Conservation (phyloP, 129 eudicot genomes). For the Artemisia annua region DNA sequence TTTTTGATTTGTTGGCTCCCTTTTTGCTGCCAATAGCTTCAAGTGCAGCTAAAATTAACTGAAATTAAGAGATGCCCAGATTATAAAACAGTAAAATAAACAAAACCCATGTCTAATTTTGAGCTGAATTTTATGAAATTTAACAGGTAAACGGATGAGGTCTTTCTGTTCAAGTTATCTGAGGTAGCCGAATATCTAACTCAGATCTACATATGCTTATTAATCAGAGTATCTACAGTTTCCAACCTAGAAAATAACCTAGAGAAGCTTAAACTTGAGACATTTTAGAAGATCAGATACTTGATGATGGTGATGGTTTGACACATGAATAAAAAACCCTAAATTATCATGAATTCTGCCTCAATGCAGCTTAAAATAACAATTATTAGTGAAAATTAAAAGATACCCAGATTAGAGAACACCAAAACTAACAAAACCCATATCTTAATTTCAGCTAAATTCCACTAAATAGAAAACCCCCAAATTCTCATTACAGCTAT, state of each 20-base stretch:
- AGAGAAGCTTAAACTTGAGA: background rate
- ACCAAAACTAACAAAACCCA: too few relatives aligned
- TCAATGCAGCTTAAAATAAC: too few relatives aligned
- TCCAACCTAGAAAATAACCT: too few relatives aligned
- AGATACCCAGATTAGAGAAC: too few relatives aligned
- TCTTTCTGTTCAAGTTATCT: too few relatives aligned
- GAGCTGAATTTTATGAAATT: too few relatives aligned
- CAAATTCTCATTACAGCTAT: background rate
- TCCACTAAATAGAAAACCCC: background rate
- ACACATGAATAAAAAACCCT: background rate
- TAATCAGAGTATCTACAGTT: too few relatives aligned
- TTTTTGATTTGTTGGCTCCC: constrained; percentile 57
- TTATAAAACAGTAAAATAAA: background rate
- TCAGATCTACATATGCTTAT: too few relatives aligned
- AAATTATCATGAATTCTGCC: background rate
- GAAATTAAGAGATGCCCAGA: constrained; percentile 6
- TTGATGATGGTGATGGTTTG: too few relatives aligned
- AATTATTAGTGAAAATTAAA: too few relatives aligned
- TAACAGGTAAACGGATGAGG: too few relatives aligned
- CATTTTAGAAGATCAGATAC: background rate
- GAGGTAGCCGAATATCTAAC: too few relatives aligned
- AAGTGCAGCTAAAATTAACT: constrained; percentile 65
- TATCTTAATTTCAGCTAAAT: background rate
- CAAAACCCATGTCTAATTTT: background rate
- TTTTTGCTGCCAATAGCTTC: constrained; percentile 40